These are phyloP conservation scores for Coniochaeta ligniaria DNA, from an alignment of 2,329 filamentous ascomycete genomes.

Conservation along the genomic window DNA sequence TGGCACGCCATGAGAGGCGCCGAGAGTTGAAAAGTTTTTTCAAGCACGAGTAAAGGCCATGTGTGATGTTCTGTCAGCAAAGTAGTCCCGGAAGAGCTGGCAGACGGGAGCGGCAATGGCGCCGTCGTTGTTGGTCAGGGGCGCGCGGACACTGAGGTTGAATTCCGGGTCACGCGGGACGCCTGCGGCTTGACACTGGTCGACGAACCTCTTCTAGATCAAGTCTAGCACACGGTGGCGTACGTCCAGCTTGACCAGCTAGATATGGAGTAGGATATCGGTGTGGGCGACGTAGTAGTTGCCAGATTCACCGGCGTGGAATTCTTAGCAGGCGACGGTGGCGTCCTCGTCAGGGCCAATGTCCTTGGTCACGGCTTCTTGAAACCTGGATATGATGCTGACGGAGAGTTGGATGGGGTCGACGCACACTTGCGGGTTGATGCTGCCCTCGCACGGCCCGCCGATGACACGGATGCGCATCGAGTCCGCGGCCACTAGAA, in stretches of 20 bases:
- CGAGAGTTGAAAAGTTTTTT: not conserved
- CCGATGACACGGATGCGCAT: slow-evolving; percentile 25
- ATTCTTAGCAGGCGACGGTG: slow-evolving; percentile 4
- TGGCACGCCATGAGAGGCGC: not conserved
- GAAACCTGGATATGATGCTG: not conserved
- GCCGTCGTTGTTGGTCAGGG: not conserved
- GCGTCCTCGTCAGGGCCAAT: not conserved
- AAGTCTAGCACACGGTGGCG: not conserved
- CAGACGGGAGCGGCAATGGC: not conserved
- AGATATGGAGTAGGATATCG: slow-evolving; percentile 4
- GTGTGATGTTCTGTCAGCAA: not conserved
- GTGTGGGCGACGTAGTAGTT: slow-evolving; percentile 3
- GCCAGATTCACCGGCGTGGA: not conserved
- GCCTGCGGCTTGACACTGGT: not conserved
- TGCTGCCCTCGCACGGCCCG: slow-evolving; percentile 33
- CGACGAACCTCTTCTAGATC: not conserved
- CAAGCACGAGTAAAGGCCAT: not conserved
- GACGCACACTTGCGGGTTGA: slow-evolving; percentile 30
- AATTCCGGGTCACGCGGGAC: not conserved
- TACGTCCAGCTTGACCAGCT: slow-evolving; percentile 2
- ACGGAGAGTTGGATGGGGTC: slow-evolving; percentile 27
- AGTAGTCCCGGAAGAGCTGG: not conserved
- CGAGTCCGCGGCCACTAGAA: slow-evolving; percentile 18
- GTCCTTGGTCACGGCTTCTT: not conserved
- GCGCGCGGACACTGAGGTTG: slow-evolving; percentile 1